These are phyloP conservation scores for Haberlea rhodopensis DNA, from an alignment of 257 asterid species.

Conservation along the genomic window DNA sequence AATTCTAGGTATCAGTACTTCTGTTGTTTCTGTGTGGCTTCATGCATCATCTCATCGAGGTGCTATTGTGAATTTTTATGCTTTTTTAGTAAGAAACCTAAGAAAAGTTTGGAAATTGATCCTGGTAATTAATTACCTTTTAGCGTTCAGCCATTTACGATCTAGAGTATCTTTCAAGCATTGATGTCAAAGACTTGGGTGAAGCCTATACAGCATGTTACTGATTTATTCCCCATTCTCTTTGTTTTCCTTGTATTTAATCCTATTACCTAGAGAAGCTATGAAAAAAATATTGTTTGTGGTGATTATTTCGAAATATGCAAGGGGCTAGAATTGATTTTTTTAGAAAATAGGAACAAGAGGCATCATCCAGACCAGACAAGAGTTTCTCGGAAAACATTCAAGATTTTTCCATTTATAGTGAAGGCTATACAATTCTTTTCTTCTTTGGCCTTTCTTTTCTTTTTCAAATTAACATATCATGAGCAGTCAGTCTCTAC, in stretches of 20 bases:
- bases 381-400: too few species aligned
- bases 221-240: not conserved
- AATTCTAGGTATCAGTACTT: not conserved
- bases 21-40: not conserved
- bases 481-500: too few species aligned
- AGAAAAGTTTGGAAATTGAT: not conserved
- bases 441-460: too few species aligned
- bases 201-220: not conserved
- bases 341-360: not conserved
- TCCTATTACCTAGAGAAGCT: slow-evolving; percentile 1
- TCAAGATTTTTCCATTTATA: too few species aligned
- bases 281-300: too few species aligned
- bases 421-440: too few species aligned
- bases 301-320: too few species aligned
- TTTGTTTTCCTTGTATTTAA: not conserved
- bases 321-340: too few species aligned
- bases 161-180: slow-evolving; percentile 5
- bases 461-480: too few species aligned
- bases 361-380: not conserved
- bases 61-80: too few species aligned
- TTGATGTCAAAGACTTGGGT: too few species aligned
- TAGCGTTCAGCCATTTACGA: not conserved
- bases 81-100: too few species aligned
- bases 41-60: not conserved
- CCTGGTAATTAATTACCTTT: not conserved